Evolutionary conservation across 441 rosid genomes (phyloP), one percentile per base, ranked within the genome.

Genomic region (Pelargonium australe): DNA sequence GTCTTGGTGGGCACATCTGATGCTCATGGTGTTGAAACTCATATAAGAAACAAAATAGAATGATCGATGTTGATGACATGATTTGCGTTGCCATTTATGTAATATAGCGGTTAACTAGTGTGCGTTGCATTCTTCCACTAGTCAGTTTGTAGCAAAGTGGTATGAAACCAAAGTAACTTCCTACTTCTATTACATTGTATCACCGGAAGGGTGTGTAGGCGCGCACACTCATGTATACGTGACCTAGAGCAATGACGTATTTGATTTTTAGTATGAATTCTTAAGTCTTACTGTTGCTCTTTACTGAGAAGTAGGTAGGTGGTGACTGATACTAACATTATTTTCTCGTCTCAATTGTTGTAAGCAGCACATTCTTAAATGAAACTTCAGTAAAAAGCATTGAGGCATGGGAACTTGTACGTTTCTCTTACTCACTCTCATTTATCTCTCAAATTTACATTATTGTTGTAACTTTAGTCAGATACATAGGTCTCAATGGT

Each of bases 391-490:
- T 65, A 58, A 82, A 78, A 80, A 74, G 79, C 68, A 66, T 85
- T 63, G 87, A 89, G 79, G 89, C 89, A 37, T 89, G 96, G 95
- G 93, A 90, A 74, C 91, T 93, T 45, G 96, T 87, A 81, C 53
- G 86, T 60, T 57, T 11, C 53, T 70, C 51, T 67, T 73, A 23
- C 70, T 63, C 45, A 47, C n/a, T 7, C 9, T 14, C 47, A 34
- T n/a, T 37, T 62, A 23, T 34, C 8, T 10, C 5, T 71, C 16
- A 23, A 7, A 44, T 14, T 8, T 43, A n/a, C 34, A 9, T 67
- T 45, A 23, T 17, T 17, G 57, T 13, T 49, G 57, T n/a, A 49
- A 0, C 1, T 45, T 45, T 45, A 9, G 53, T 45, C n/a, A 45
- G 53, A 45, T 45, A 45, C 53, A 45, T 13, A 11, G 13, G 11